Evolutionary conservation across 1,284 basidiomycete species (phyloP), one percentile per base, ranked within the genome.

Genomic region (Apiotrichum veenhuisii): DNA sequence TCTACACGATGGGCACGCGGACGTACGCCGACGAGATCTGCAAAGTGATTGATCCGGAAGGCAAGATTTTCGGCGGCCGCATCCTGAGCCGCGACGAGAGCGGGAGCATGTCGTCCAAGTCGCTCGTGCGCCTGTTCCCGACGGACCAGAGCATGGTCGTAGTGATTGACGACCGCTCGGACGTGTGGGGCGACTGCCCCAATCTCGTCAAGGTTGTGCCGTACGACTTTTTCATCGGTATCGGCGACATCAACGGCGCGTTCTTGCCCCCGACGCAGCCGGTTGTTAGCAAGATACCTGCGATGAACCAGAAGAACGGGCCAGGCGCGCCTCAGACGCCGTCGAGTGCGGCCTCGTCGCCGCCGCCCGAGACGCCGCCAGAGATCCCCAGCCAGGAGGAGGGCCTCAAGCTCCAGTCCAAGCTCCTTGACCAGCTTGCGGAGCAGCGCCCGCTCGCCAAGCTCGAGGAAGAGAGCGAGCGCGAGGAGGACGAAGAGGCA

Each of bases 61-160:
- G 87, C 17, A 85, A 82, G 72, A 82, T 89, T 61, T 98, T 98
- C 69, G 88, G 89, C 45, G 87, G 87, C 43, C 83, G 95, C 40
- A 85, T 98, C 51, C 78, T 98, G 50, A 94, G 89, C 72, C 82
- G 95, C 63, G 95, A 98, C 74, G 95, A 98, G 79, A 95, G 89
- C 69, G 91, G 91, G 9, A 95, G 91, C 60, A 69, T 75, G 56
- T 73, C 64, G 46, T 66, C 91, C 72, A 98, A 98, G 78, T 92
- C 87, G 68, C 78, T 98, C 23, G 85, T 89, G 68, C 82, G 95
- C 26, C 78, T 98, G 40, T 98, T 98, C 71, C 95, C 95, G 1
- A 91, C 89, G 54, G 95, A 98, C 77, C 93, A 91, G 43, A 93
- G 91, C 49, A 98, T 98, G 95, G 95, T 98, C 1, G 95, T 98